Evolutionary conservation across 768 basidiomycete species (phyloP), one percentile per base, ranked within the genome.

Genomic region (Strobilomyces echinocephalus): DNA sequence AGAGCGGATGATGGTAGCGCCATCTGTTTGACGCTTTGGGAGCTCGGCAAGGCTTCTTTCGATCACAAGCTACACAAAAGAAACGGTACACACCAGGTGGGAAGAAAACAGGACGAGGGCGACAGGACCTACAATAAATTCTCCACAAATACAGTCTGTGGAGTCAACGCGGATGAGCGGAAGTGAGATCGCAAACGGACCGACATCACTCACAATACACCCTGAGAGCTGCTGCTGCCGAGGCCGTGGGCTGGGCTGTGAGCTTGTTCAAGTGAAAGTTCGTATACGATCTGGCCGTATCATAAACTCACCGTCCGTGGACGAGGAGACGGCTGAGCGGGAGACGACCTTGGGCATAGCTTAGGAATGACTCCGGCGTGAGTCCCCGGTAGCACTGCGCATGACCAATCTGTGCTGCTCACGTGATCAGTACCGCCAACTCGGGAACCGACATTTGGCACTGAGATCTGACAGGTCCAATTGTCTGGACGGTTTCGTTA

Each of bases 311-410:
- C 90, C 89, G 66, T 91, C 88, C 34, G 90, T 84, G 5, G 91
- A 94, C 3, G 91, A 90, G 9, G 92, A 93, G 55, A 93, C 82
- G 5, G 89, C 86, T 39, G 89, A 93, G 59, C 91, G 82, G 4
- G 91, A 92, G 64, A 94, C 81, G 57, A 97, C 89, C 70, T 95
- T 95, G 49, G 93, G 93, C 93, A 95, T 95, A n/a, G n/a, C n/a
- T n/a, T n/a, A n/a, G n/a, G 53, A 59, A 30, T 5, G 28, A 11
- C 35, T 24, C 24, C 4, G 24, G 24, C 24, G n/a, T n/a, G n/a
- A n/a, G n/a, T n/a, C n/a, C n/a, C n/a, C n/a, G n/a, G n/a, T n/a
- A n/a, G n/a, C 24, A 24, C 24, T 24, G 24, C 24, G 24, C 2
- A 41, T 41, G 9, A 21, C 10, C 8, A 39, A 33, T 46, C 31